A percentile compares a stretch with the other conserved stretches of the same genome.
phyloP scores from a whole-genome alignment of 2,329 filamentous ascomycete species.

The Phaeosphaeriaceae sp. region DNA sequence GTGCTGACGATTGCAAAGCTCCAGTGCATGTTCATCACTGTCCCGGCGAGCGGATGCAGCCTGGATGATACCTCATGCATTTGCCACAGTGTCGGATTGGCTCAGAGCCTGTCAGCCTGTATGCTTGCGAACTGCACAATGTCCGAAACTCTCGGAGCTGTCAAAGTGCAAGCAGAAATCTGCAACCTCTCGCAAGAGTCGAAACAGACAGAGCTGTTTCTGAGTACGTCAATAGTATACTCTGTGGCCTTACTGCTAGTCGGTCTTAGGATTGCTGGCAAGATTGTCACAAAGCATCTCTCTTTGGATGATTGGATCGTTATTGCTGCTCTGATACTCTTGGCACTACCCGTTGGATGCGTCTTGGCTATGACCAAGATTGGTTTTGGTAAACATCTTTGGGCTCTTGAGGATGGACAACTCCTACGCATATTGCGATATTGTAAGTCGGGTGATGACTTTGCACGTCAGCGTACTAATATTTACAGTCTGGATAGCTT shows the following conservation, averaged over 20 bases:
- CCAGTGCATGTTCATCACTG: slow-evolving; percentile 14
- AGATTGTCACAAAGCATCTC: slow-evolving; percentile 17
- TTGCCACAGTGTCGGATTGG: slow-evolving; percentile 18
- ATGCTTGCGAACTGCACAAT: slow-evolving; percentile 38
- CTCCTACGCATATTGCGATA: slow-evolving; percentile 21
- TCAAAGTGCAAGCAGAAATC: slow-evolving; percentile 24
- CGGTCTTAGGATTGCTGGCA: slow-evolving; percentile 13
- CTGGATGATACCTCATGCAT: slow-evolving; percentile 22
- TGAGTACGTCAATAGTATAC: slow-evolving; percentile 20
- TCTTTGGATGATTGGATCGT: slow-evolving; percentile 22
- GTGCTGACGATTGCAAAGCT: slow-evolving; percentile 8
- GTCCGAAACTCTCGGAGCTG: slow-evolving; percentile 24
- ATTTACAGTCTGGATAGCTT: slow-evolving; percentile 24
- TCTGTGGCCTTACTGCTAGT: slow-evolving; percentile 21
- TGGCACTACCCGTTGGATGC: slow-evolving; percentile 16
- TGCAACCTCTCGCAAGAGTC: slow-evolving; percentile 29
- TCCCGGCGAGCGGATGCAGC: slow-evolving; percentile 21
- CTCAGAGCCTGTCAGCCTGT: slow-evolving; percentile 21
- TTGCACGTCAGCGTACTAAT: neutral
- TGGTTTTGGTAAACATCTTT: slow-evolving; percentile 34
- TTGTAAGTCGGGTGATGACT: slow-evolving; percentile 11
- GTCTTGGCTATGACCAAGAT: slow-evolving; percentile 26
- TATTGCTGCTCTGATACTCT: slow-evolving; percentile 11
- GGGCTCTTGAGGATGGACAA: slow-evolving; percentile 24
- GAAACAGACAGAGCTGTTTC: slow-evolving; percentile 17